Evolutionary conservation across 192 early-diverging fungal species (phyloP), one percentile per base, ranked within the genome.

Genomic region (Rhizophlyctis rosea): DNA sequence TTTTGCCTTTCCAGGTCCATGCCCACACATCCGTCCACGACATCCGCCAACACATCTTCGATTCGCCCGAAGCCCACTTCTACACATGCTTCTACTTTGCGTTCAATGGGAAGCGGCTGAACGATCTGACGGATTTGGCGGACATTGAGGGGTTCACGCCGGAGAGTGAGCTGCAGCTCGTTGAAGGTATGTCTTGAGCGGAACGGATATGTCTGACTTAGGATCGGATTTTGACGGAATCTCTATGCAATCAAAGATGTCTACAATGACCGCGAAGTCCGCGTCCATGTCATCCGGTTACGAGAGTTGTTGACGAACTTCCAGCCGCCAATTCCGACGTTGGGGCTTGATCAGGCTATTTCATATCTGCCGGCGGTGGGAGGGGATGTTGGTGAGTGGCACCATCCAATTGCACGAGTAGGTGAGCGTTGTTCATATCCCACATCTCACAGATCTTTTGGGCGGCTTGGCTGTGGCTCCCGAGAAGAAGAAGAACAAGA

Each of bases 251-350:
- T 23, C 9, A 18, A 68, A 90, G 90, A 87, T 55, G 79, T 67
- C n/a, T 96, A 95, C 75, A 96, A 87, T 50, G 95, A 97, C 66
- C 88, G 91, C 53, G 96, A 97, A 64, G 87, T 91, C 5, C 87
- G 92, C 32, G 73, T 94, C 34, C 96, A 98, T 65, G 77, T 98
- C 66, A 87, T 77, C 57, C 88, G 93, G 47, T 77, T 96, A 31
- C 85, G 92, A 47, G 95, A 97, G 72, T 70, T 95, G 30, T 72
- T 98, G 25, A 84, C 78, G 44, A 86, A 87, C n/a, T 90, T 90
- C 48, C 77, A 81, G 56, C 84, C 81, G 56, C 78, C 78, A 11
- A 70, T 79, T 13, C 61, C 81, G 23, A 74, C 76, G 31, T 78
- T 81, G 76, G 84, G 34, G 74, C 47, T 96, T 29, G 91, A 96